Base-by-base conservation (phyloP, 176 grass and related monocot species). In the Oryza coarctata region DNA sequence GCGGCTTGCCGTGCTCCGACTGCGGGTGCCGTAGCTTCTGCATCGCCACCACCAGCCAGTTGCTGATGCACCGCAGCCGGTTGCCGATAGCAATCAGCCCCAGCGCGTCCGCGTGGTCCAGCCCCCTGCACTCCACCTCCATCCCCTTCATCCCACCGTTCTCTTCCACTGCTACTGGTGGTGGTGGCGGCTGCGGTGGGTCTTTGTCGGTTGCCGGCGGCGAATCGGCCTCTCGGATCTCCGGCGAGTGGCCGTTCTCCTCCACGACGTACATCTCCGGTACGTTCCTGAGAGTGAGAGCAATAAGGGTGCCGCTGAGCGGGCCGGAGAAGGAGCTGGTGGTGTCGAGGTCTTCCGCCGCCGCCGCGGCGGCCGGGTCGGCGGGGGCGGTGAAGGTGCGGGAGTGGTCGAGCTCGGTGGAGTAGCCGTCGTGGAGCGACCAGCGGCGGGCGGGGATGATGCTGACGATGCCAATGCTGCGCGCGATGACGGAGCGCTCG, bases 41-140 rank as follows among this genome's bases (percentile, higher is more conserved):
- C 83, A 97, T 67, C 29, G 94, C 94, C 65, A 97, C 86, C 64
- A 94, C 79, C 41, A 97, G 49, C 94, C 94, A 97, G 74, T 97
- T 97, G 68, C 88, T 89, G 82, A 97, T 87, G 88, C 92, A 94
- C 32, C 94, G 85, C 34, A 97, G 88, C 35, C 94, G 87, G 81
- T 73, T 97, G 60, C 75, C 87, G 60, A 94, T 94, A 41, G 83
- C 77, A 72, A 94, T 67, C 3, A 94, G 87, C 8, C 94, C 94
- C 63, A 97, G 84, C 68, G 83, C 76, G 67, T 94, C 88, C 25
- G 92, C 94, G 66, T 97, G 94, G 68, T 97, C 94, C 64, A 97
- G 80, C 1, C 92, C 90, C 71, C 88, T 78, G 92, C 90, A 97
- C 73, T 94, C 85, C 77, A 97, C 91, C 76, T 87, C 89, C 85